Conservation (phyloP, 495 filamentous ascomycete genomes). For the Xylaria cubensis region DNA sequence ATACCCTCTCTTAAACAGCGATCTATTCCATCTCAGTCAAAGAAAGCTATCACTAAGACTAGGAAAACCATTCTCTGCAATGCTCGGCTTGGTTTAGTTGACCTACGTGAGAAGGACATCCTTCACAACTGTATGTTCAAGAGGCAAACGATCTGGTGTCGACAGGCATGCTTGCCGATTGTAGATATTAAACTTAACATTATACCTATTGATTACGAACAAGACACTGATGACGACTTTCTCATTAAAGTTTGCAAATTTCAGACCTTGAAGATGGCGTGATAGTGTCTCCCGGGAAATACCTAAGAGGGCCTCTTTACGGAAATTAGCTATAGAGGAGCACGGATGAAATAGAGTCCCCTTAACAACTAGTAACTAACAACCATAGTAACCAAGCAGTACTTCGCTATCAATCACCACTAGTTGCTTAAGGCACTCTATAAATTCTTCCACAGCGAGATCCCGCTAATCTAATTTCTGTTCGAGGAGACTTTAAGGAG, state of each 20-base stretch:
- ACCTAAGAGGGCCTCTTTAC: too few relatives aligned
- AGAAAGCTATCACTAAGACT: constrained; percentile 16
- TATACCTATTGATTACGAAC: constrained; percentile 36
- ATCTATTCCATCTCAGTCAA: constrained; percentile 28
- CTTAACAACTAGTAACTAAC: too few relatives aligned
- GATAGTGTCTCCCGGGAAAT: constrained; percentile 21
- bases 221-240: background rate
- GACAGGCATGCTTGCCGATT: background rate
- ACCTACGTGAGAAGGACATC: constrained; percentile 25
- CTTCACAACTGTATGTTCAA: constrained; percentile 6
- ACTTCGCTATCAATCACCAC: background rate
- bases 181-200: constrained; percentile 41
- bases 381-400: too few relatives aligned
- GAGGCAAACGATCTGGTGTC: background rate
- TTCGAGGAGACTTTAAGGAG: background rate
- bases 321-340: constrained; percentile 6
- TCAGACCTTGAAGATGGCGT: constrained; percentile 30
- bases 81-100: constrained; percentile 18
- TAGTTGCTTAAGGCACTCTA: background rate
- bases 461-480: background rate
- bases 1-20: constrained; percentile 14
- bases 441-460: background rate
- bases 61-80: constrained; percentile 25
- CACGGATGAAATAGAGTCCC: too few relatives aligned
- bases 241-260: constrained; percentile 31